Evolutionary conservation across 176 grass and related monocot genomes (phyloP).

Genomic region (Paspalum notatum): DNA sequence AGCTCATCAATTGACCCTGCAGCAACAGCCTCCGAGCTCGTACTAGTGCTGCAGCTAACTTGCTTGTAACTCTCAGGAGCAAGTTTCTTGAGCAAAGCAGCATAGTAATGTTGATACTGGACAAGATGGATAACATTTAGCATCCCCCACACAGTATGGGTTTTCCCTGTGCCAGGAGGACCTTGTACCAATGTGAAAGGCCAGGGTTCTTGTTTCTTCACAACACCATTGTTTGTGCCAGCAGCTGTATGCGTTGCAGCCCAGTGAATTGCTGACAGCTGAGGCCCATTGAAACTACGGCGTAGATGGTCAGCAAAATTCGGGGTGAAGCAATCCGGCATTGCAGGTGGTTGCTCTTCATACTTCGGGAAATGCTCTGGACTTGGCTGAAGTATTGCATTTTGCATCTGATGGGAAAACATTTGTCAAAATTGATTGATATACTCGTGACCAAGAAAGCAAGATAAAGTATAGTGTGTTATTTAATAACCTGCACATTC

Average conservation of each 20-base stretch:
- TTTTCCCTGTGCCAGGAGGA: conserved; percentile 96
- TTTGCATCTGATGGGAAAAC: conserved; percentile 81
- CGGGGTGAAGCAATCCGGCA: conserved; percentile 95
- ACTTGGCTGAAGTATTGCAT: conserved; percentile 96
- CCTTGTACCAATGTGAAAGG: conserved; percentile 99
- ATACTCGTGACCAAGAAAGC: conserved; percentile 30
- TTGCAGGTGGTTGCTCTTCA: conserved; percentile 89
- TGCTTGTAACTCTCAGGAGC: conserved; percentile 99
- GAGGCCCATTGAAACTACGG: conserved; percentile 85
- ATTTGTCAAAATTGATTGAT: conserved; percentile 24
- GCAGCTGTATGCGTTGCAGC: conserved; percentile 99
- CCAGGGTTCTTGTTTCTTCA: conserved; percentile 97
- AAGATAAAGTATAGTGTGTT: conserved; percentile 3
- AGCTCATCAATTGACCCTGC: conserved; percentile 98
- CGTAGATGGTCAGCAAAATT: conserved; percentile 86
- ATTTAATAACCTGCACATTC: conserved; percentile 68
- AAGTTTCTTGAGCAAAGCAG: conserved; percentile 94
- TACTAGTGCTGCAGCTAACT: conserved; percentile 53
- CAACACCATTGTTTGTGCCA: conserved; percentile 72
- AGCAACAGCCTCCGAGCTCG: conserved; percentile 53
- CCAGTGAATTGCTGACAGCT: conserved; percentile 98
- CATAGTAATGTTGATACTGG: conserved; percentile 99
- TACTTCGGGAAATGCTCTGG: conserved; percentile 96
- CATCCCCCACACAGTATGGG: conserved; percentile 99
- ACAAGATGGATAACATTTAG: conserved; percentile 99